Base-by-base conservation (phyloP, 768 basidiomycete species). In the Collybiopsis confluens region DNA sequence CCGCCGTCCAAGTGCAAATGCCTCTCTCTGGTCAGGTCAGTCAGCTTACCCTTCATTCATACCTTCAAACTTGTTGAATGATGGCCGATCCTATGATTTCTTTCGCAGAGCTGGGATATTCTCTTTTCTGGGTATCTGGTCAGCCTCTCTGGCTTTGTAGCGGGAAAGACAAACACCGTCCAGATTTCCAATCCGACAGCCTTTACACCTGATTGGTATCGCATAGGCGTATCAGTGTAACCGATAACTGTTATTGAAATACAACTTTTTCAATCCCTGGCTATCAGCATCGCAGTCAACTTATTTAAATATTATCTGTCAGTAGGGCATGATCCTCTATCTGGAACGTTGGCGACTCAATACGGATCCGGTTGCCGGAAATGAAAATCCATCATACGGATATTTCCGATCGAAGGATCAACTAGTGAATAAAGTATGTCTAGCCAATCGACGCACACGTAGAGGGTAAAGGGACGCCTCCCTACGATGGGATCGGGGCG, bases 41-140 rank as follows among this genome's bases (percentile, higher is more conserved):
- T 61, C 21, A 18, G 4, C n/a, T 54, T 37, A 28, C 20, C 24
- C 30, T 33, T 20, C 40, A 16, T 27, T 28, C 28, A 51, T 9
- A 33, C 30, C 6, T 38, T 44, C 23, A 24, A 24, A 9, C 2
- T 33, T 16, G 26, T 26, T 4, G 6, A 41, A 23, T 2, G 21
- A 41, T 11, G 47, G 18, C 38, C 33, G 20, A 36, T 35, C 21
- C n/a, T 28, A 28, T 15, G 24, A 40, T 44, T 11, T 43, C 24
- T 27, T n/a, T n/a, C n/a, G n/a, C n/a, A 79, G 77, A 76, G 66
- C 62, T 78, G 77, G 76, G 73, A 78, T 56, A 76, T 73, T 45
- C 38, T 75, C 16, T 61, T 70, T 26, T 61, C 65, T 0, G 76
- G 75, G 15, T 78, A 72, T 58, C 62, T 73, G 20, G 65, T 77